Percentiles rank a stretch among this genome's conserved stretches.
These are phyloP conservation scores for Williopsis jadinii DNA, from an alignment of 1,139 yeast species.

Conservation along the genomic window DNA sequence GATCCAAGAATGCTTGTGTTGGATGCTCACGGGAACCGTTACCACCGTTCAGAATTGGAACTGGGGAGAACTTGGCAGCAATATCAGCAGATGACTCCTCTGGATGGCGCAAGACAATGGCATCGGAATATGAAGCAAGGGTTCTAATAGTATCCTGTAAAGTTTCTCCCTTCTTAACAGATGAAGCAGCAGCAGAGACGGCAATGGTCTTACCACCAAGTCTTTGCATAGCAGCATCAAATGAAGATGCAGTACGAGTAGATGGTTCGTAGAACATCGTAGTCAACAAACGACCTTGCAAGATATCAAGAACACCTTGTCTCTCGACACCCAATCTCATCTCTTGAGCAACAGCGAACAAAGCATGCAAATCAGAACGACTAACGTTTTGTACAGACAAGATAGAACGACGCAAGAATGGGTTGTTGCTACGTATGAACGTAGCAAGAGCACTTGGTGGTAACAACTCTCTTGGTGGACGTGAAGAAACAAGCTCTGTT, in stretches of 20 bases:
- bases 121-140: constrained; percentile 93
- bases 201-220: constrained; percentile 96
- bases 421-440: constrained; percentile 73
- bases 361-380: constrained; percentile 82
- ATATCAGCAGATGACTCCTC: constrained; percentile 84
- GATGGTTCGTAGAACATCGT: constrained; percentile 98
- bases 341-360: constrained; percentile 96
- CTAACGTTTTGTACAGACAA: constrained; percentile 82
- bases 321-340: constrained; percentile 96
- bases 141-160: constrained; percentile 95
- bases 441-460: constrained; percentile 75
- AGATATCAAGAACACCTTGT: constrained; percentile 85
- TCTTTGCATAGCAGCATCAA: constrained; percentile 99
- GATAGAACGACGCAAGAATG: constrained; percentile 83
- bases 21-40: constrained; percentile 98
- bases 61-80: constrained; percentile 95
- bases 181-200: constrained; percentile 75
- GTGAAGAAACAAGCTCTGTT: constrained; percentile 67
- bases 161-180: constrained; percentile 97
- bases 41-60: constrained; percentile 97
- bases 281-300: constrained; percentile 85
- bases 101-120: constrained; percentile 96
- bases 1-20: constrained; percentile 93
- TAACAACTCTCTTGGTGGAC: constrained; percentile 60
- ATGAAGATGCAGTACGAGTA: constrained; percentile 92